These are phyloP conservation scores for Pharus latifolius DNA, from an alignment of 176 grass and related monocot species.

Conservation along the genomic window DNA sequence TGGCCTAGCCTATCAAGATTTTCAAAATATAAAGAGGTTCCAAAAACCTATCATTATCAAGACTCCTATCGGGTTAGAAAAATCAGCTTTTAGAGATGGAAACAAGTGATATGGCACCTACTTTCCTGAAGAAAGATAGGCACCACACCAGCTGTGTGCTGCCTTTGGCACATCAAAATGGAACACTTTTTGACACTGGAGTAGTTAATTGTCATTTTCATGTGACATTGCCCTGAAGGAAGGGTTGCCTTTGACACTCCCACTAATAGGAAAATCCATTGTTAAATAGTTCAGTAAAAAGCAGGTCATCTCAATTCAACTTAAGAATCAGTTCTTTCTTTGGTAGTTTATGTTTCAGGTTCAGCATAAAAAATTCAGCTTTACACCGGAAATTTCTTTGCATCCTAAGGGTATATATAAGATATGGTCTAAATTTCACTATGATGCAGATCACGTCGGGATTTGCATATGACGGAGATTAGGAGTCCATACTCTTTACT, in stretches of 20 bases:
- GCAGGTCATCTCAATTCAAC: background rate
- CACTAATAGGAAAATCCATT: background rate
- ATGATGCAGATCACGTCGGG: no score
- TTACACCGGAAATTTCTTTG: background rate
- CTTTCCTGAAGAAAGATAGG: conserved; percentile 11
- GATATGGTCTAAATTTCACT: no score
- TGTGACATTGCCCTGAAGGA: background rate
- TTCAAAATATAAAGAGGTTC: background rate
- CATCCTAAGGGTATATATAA: no score
- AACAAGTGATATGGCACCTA: background rate
- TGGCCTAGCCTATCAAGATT: background rate
- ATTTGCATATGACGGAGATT: no score
- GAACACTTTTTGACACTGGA: background rate
- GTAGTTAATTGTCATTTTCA: conserved; percentile 15
- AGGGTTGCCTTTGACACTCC: background rate
- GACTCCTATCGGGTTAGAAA: background rate
- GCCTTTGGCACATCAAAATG: background rate
- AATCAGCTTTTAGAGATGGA: background rate
- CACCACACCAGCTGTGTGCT: background rate
- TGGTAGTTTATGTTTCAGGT: background rate
- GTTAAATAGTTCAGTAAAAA: background rate
- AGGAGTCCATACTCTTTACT: no score
- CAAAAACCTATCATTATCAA: background rate
- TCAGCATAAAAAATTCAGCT: background rate
- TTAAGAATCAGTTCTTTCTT: background rate